Percentiles rank a stretch among this genome's conserved stretches.
phyloP scores from a whole-genome alignment of 768 basidiomycete species.

The Lactarius vividus region DNA sequence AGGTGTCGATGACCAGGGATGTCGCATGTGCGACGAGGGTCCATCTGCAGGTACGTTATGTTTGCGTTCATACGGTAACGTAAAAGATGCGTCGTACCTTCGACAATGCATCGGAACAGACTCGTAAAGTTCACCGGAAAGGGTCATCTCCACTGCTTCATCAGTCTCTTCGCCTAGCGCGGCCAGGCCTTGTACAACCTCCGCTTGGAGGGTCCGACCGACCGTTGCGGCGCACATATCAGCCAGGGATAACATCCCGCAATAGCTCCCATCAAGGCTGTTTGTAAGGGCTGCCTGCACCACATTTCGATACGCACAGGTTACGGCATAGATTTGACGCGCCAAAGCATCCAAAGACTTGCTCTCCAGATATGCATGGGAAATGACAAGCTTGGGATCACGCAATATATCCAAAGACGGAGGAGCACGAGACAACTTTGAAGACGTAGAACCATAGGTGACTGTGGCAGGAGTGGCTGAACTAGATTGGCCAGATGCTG shows the following conservation, averaged over 20 bases:
- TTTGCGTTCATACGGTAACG: neutral
- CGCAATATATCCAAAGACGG: constrained; percentile 42
- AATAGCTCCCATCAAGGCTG: neutral
- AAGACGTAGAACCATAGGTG: constrained; percentile 25
- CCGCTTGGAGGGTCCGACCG: constrained; percentile 45
- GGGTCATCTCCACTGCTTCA: constrained; percentile 31
- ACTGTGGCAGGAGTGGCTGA: constrained; percentile 23
- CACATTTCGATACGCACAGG: constrained; percentile 55
- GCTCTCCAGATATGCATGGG: constrained; percentile 38
- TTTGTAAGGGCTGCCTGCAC: constrained; percentile 38
- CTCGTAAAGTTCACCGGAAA: constrained; percentile 47
- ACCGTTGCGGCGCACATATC: constrained; percentile 47
- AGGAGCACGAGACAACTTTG: constrained; percentile 5
- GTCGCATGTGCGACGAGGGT: constrained; percentile 53
- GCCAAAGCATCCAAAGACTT: constrained; percentile 42
- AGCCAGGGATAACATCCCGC: constrained; percentile 39
- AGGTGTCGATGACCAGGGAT: constrained; percentile 44
- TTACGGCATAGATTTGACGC: constrained; percentile 48
- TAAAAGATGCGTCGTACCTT: constrained; percentile 38
- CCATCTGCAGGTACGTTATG: constrained; percentile 37
- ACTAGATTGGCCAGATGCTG: constrained; percentile 28
- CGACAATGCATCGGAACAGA: constrained; percentile 51
- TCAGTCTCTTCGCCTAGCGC: constrained; percentile 32
- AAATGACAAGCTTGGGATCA: constrained; percentile 37
- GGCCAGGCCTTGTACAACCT: constrained; percentile 24